Base-by-base conservation (phyloP, 768 basidiomycete species). In the Russula compacta region DNA sequence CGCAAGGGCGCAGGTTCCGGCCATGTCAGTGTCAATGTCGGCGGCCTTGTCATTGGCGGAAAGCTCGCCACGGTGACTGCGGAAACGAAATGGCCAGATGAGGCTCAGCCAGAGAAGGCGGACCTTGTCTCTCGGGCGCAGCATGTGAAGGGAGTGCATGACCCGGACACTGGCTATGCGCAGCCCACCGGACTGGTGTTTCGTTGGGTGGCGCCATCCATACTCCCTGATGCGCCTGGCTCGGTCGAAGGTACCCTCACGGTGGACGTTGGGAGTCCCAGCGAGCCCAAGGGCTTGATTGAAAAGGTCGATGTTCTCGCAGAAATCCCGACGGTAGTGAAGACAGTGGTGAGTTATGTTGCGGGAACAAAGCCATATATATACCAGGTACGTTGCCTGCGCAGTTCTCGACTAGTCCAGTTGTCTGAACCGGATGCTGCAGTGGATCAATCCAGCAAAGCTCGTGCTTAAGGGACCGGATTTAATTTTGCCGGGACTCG, bases 251-350 rank as follows among this genome's bases (percentile, higher is more conserved):
- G 84, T 11, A 78, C 77, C 21, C 64, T 89, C 40, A 67, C 76
- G 21, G 75, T 80, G 38, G 81, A 85, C 59, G 73, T 93, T 48
- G 86, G 89, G 29, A 71, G 75, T 53, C 74, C 82, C 32, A 72
- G 75, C 57, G 71, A 74, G n/a, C 83, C 84, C 14, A 83, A 82
- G 42, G 92, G 92, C 0, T 75, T 97, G 66, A 80, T 95, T 53
- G 91, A 93, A 73, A 94, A 95, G 73, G 91, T 98, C 32, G 94
- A 99, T 69, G 85, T 98, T 3, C 81, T 99, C 9, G 94, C 89
- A 6, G 95, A 99, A 76, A 91, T 97, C 65, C 97, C 97, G 11
- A 85, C 87, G 62, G 84, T 95, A 57, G 75, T 99, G 71, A 92
- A 93, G 77, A 84, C 93, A 73, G 87, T 93, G 63, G 85, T 99